Evolutionary conservation across 1,284 basidiomycete species (phyloP), one percentile per base, ranked within the genome.

Genomic region (Pisolithus thermaeus): DNA sequence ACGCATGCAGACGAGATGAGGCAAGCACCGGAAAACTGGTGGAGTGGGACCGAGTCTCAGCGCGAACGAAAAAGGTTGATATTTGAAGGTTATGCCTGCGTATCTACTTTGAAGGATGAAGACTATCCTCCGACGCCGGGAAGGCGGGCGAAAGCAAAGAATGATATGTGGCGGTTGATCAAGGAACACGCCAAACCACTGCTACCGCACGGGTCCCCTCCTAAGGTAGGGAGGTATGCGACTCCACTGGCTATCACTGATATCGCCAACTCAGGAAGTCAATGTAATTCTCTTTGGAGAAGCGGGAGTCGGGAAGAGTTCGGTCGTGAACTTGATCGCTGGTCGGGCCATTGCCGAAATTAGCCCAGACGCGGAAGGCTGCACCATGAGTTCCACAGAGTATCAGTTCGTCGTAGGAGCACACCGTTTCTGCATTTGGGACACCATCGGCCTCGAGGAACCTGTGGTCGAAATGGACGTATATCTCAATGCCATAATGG

Each of bases 321-420:
- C 49, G 7, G 23, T 50, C 27, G 30, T 53, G 27, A 65, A 65
- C 55, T 1, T 67, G 50, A 59, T 65, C n/a, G 65, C 65, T 12
- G 57, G 60, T 8, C 38, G 12, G n/a, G 22, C 28, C 7, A 46
- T 61, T 25, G 63, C 63, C 0, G 27, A 38, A 23, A 28, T 56
- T 38, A 62, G 61, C 32, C 38, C 55, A 12, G 56, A 61, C 5
- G 57, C 52, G 14, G 25, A 50, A 1, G 56, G 54, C 3, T 50
- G 55, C 18, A 64, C 65, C 0, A 6, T 67, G 6, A 47, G 52
- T 53, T 73, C 46, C 52, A 66, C 37, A 59, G 70, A 49, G 25
- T 51, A 63, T 45, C 47, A 16, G n/a, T 59, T 64, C 38, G 23
- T 47, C 2, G 53, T 59, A 25, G 46, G 23, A 25, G 4, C 58